Conservation (phyloP, 2,329 filamentous ascomycete species). For the Ophiognomonia clavigignenti-juglandacearum region DNA sequence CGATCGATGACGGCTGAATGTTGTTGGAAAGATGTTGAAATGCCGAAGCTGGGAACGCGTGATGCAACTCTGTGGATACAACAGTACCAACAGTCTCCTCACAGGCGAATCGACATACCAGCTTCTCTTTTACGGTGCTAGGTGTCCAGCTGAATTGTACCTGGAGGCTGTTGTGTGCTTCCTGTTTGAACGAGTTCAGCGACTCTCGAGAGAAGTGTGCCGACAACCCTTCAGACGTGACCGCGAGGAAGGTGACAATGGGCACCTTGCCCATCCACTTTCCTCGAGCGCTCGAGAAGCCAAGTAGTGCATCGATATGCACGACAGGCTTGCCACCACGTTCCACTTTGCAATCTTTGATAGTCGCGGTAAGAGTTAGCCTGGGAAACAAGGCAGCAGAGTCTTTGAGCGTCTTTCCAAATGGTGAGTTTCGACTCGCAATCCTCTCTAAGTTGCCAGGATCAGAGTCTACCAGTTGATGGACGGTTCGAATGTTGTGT, state of each 20-base stretch:
- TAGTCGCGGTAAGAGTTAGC: conserved; percentile 32
- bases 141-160: conserved; percentile 56
- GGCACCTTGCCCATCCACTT: conserved; percentile 62
- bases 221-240: conserved; percentile 64
- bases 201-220: conserved; percentile 64
- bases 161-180: conserved; percentile 42
- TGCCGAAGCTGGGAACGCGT: conserved; percentile 17
- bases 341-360: background rate
- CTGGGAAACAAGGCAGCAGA: conserved; percentile 65
- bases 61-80: conserved; percentile 24
- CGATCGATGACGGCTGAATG: background rate
- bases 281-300: conserved; percentile 63
- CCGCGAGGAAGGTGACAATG: conserved; percentile 68
- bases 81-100: conserved; percentile 72
- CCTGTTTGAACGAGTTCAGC: conserved; percentile 58
- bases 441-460: conserved; percentile 70
- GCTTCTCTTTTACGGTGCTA: conserved; percentile 46
- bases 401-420: conserved; percentile 65
- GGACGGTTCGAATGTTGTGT: conserved; percentile 66
- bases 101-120: conserved; percentile 71
- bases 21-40: conserved; percentile 7
- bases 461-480: conserved; percentile 63
- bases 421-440: conserved; percentile 76
- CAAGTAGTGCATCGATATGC: conserved; percentile 61
- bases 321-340: conserved; percentile 33